phyloP scores from a whole-genome alignment of 2,329 filamentous ascomycete species.

The Colletotrichum truncatum region DNA sequence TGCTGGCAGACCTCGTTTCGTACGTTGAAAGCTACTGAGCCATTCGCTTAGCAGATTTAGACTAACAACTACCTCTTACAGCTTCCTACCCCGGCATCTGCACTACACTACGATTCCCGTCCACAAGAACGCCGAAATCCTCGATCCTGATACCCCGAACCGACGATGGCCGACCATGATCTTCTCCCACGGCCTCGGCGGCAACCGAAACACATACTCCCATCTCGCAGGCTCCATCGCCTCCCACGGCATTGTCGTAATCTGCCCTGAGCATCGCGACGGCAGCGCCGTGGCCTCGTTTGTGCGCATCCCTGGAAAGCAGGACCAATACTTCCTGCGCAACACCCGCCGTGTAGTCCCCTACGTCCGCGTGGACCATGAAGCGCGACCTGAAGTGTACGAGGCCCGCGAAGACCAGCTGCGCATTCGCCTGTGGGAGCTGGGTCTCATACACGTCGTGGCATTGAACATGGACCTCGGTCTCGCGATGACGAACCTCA shows the following conservation, averaged over 20 bases:
- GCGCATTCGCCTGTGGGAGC: constrained; percentile 80
- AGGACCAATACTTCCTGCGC: constrained; percentile 46
- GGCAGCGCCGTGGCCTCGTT: constrained; percentile 81
- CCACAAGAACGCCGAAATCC: constrained; percentile 74
- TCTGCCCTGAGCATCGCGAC: constrained; percentile 86
- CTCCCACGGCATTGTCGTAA: constrained; percentile 81
- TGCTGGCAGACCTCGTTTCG: constrained; percentile 68
- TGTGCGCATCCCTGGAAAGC: constrained; percentile 68
- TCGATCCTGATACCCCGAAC: constrained; percentile 55
- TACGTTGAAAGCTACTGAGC: constrained; percentile 45
- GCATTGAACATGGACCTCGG: constrained; percentile 72
- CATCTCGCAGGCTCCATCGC: constrained; percentile 81
- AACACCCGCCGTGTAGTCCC: constrained; percentile 48
- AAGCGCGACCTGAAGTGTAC: constrained; percentile 72
- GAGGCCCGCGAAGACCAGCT: constrained; percentile 76
- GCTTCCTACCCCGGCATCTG: constrained; percentile 75
- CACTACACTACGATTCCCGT: constrained; percentile 79
- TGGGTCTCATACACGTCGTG: constrained; percentile 76
- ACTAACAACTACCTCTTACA: constrained; percentile 37
- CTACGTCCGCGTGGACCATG: constrained; percentile 68
- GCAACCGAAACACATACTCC: constrained; percentile 86
- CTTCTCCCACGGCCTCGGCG: constrained; percentile 87
- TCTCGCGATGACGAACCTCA: constrained; percentile 59
- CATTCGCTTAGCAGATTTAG: rapidly evolving
- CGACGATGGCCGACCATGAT: constrained; percentile 82